These are phyloP conservation scores for Vaucheria bursata DNA, from an alignment of 352 stramenopile species.

Conservation along the genomic window DNA sequence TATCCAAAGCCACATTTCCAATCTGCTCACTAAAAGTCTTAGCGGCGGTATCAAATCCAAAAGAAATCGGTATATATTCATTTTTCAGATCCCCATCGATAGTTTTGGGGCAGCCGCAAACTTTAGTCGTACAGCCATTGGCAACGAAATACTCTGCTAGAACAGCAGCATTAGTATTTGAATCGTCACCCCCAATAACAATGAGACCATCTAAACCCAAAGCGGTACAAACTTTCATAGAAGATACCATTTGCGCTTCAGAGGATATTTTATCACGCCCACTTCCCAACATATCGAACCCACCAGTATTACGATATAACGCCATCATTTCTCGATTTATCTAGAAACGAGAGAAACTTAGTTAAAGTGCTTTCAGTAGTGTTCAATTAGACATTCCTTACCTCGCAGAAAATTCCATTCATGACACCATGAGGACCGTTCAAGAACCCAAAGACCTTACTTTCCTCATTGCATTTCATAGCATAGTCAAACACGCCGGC, in stretches of 20 bases:
- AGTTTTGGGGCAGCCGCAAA: constrained; percentile 53
- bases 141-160: constrained; percentile 56
- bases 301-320: constrained; percentile 50
- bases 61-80: constrained; percentile 55
- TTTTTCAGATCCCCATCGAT: constrained; percentile 60
- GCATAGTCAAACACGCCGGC: constrained; percentile 54
- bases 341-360: neutral
- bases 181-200: constrained; percentile 57
- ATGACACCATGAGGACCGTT: constrained; percentile 51
- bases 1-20: constrained; percentile 53
- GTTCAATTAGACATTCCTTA: constrained; percentile 22
- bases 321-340: neutral
- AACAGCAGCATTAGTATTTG: constrained; percentile 56
- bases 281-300: constrained; percentile 55
- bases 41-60: constrained; percentile 54
- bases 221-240: constrained; percentile 19
- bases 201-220: constrained; percentile 54
- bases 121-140: constrained; percentile 49
- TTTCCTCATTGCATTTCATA: constrained; percentile 47
- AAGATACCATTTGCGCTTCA: constrained; percentile 49
- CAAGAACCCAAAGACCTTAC: constrained; percentile 49
- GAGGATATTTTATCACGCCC: constrained; percentile 55
- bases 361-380: neutral
- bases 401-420: constrained; percentile 50
- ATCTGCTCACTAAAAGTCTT: constrained; percentile 52